Conservation (phyloP, 192 early-diverging fungal genomes). For the Chytriomyces sp. region DNA sequence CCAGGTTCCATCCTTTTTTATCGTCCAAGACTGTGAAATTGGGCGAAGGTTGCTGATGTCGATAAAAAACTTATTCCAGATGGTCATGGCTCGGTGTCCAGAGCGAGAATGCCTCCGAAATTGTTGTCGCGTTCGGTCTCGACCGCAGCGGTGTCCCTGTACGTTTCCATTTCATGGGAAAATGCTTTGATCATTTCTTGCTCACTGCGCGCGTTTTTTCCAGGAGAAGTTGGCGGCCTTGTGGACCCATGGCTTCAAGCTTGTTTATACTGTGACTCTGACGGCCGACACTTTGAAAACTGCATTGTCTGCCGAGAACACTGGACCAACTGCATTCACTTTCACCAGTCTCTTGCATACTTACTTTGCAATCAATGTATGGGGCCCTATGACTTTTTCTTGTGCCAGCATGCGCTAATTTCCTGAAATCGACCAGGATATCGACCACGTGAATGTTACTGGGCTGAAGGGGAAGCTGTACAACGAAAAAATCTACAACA, state of each 20-base stretch:
- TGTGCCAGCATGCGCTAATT: neutral
- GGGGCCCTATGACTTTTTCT: neutral
- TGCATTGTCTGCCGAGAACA: constrained; percentile 76
- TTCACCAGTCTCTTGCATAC: constrained; percentile 95
- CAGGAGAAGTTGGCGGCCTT: constrained; percentile 50
- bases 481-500: constrained; percentile 73
- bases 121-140: constrained; percentile 61
- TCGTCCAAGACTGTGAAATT: neutral
- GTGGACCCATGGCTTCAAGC: constrained; percentile 76
- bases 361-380: constrained; percentile 70
- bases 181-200: no score
- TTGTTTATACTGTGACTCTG: constrained; percentile 83
- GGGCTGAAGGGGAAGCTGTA: constrained; percentile 71
- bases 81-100: constrained; percentile 61
- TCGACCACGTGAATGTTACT: constrained; percentile 62
- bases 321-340: constrained; percentile 67
- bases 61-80: constrained; percentile 6
- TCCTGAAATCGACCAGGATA: constrained; percentile 51
- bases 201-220: no score
- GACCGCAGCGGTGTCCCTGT: constrained; percentile 59
- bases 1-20: constrained; percentile 1
- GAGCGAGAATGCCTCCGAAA: constrained; percentile 55
- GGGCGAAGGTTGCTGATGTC: neutral
- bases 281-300: constrained; percentile 70
- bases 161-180: no score